These are phyloP conservation scores for Pyrenula aspistea DNA, from an alignment of 495 filamentous ascomycete species.

Conservation along the genomic window DNA sequence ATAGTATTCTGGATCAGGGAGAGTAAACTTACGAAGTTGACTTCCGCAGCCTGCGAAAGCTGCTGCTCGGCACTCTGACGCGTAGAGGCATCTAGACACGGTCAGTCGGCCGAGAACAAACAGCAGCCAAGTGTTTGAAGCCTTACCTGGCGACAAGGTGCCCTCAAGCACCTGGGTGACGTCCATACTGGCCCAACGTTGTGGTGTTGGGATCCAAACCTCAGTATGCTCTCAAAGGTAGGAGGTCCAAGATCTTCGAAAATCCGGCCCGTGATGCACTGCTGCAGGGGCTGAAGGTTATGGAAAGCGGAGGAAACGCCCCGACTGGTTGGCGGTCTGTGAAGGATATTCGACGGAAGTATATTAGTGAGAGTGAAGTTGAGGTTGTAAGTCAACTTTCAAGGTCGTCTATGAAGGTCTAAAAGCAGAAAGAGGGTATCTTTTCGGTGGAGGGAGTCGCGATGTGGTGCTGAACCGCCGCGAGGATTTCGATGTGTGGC, in stretches of 20 bases:
- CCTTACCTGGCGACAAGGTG: conserved; percentile 80
- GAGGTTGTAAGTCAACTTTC: neutral
- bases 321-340: neutral
- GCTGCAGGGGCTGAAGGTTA: neutral
- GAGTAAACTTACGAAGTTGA: conserved; percentile 73
- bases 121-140: conserved; percentile 6
- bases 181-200: conserved; percentile 46
- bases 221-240: neutral
- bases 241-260: neutral
- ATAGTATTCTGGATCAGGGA: conserved; percentile 3
- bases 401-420: neutral
- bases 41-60: conserved; percentile 79
- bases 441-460: neutral
- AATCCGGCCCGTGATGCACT: no score
- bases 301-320: neutral
- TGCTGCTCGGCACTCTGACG: conserved; percentile 89
- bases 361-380: neutral
- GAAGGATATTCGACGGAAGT: neutral
- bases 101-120: conserved; percentile 2
- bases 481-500: neutral
- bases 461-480: neutral
- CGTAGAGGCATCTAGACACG: conserved; percentile 63
- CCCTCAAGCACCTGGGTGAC: conserved; percentile 78
- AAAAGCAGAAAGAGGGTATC: neutral
- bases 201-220: no score